These are phyloP conservation scores for Onygenales sp. DNA, from an alignment of 2,329 filamentous ascomycete species.

Conservation along the genomic window DNA sequence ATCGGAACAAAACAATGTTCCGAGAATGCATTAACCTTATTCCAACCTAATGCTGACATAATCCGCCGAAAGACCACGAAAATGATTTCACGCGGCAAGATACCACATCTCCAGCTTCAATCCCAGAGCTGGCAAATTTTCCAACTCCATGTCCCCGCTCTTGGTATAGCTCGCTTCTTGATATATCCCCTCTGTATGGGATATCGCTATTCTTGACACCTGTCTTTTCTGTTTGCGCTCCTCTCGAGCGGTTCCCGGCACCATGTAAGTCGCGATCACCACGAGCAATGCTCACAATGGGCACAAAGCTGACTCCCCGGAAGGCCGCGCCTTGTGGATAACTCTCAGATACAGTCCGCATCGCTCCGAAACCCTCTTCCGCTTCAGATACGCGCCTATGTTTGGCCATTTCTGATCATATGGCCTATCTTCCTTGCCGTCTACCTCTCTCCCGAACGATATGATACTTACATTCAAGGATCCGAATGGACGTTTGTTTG, in stretches of 20 bases:
- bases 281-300: not conserved
- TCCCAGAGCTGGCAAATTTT: not conserved
- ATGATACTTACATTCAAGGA: constrained; percentile 85
- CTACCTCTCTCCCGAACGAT: constrained; percentile 73
- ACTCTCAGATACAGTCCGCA: constrained; percentile 77
- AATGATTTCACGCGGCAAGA: not conserved
- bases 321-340: constrained; percentile 81
- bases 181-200: not conserved
- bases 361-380: constrained; percentile 82
- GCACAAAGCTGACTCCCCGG: not conserved
- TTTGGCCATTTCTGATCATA: constrained; percentile 84
- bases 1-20: not conserved
- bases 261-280: constrained; percentile 7
- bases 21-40: not conserved
- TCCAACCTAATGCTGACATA: not conserved
- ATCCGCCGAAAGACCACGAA: constrained; percentile 1
- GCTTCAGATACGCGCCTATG: constrained; percentile 70
- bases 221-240: not conserved
- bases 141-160: not conserved
- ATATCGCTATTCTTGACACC: not conserved
- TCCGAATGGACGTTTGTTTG: constrained; percentile 98
- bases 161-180: not conserved
- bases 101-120: not conserved
- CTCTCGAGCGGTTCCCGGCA: constrained; percentile 2
- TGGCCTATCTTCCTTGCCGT: constrained; percentile 89